Evolutionary conservation across 1,284 basidiomycete genomes (phyloP).

Genomic region (Wolfiporia cocos): DNA sequence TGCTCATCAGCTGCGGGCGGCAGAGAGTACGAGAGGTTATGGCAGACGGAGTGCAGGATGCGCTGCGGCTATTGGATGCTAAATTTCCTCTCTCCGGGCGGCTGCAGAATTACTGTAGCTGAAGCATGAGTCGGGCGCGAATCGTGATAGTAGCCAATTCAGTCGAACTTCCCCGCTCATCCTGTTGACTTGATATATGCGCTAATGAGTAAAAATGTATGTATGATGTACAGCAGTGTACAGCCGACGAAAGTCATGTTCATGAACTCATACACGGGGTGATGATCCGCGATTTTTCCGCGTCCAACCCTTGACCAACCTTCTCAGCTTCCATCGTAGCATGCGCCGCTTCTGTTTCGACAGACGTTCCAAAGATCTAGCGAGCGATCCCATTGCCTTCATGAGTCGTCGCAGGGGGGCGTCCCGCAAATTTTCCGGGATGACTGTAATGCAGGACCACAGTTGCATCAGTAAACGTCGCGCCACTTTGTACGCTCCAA

Average conservation of each 20-base stretch:
- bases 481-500: conserved; percentile 43
- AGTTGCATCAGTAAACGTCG: conserved; percentile 48
- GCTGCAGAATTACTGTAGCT: neutral
- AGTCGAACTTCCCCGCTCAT: too few relatives aligned
- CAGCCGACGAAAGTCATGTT: too few relatives aligned
- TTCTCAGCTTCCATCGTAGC: conserved; percentile 20
- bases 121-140: too few relatives aligned
- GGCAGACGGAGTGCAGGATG: conserved; percentile 72
- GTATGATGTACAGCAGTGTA: too few relatives aligned
- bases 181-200: too few relatives aligned
- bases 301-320: conserved; percentile 13
- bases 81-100: conserved; percentile 38
- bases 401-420: conserved; percentile 40
- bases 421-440: conserved; percentile 41
- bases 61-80: conserved; percentile 71
- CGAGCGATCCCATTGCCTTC: conserved; percentile 35
- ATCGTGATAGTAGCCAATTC: too few relatives aligned
- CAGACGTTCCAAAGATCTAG: conserved; percentile 4
- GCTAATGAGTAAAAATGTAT: too few relatives aligned
- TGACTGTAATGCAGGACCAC: conserved; percentile 59
- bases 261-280: too few relatives aligned
- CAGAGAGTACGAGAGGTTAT: conserved; percentile 64
- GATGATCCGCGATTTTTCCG: too few relatives aligned
- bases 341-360: conserved; percentile 11
- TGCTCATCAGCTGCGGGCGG: conserved; percentile 53